Percentiles rank a stretch among this genome's conserved stretches.
Conservation (phyloP, 495 filamentous ascomycete species). For the Lichina pygmaea region DNA sequence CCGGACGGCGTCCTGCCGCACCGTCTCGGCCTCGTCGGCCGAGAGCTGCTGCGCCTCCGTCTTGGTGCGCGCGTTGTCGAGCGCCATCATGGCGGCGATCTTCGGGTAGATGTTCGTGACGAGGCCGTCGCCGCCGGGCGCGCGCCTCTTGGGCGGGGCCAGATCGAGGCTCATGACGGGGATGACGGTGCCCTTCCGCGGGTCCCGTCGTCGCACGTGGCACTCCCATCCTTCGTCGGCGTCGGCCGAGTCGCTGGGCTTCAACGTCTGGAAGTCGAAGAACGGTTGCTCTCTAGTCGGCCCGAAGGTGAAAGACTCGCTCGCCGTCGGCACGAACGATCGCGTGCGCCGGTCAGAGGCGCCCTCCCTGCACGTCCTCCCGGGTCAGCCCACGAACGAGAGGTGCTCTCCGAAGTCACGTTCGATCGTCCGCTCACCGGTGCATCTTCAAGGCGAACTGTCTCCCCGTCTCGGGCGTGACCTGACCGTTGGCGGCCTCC, state of each 20-base stretch:
- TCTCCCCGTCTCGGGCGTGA: conserved; percentile 12
- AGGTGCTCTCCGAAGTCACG: not conserved
- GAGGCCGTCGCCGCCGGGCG: conserved; percentile 36
- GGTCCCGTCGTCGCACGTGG: conserved; percentile 4
- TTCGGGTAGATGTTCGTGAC: conserved; percentile 49
- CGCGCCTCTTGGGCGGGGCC: conserved; percentile 25
- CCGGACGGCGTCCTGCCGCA: conserved; percentile 29
- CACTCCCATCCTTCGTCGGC: not conserved
- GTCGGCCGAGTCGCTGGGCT: not conserved
- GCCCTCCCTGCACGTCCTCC: not conserved
- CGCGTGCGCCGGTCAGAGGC: not conserved
- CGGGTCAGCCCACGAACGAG: not conserved
- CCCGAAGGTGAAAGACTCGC: conserved; percentile 2
- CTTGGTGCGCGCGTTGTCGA: conserved; percentile 29
- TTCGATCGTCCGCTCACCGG: conserved; percentile 10
- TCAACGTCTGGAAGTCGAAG: conserved; percentile 18
- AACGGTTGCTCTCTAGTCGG: conserved; percentile 16
- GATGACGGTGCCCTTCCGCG: conserved; percentile 14
- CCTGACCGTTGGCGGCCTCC: conserved; percentile 28
- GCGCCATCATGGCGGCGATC: conserved; percentile 38
- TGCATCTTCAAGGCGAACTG: conserved; percentile 19
- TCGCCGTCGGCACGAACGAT: not conserved
- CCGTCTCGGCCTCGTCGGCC: conserved; percentile 11
- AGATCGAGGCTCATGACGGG: conserved; percentile 31
- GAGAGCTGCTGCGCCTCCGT: conserved; percentile 16